Conservation (phyloP, 176 grass and related monocot genomes). For the Oryza meyeriana region DNA sequence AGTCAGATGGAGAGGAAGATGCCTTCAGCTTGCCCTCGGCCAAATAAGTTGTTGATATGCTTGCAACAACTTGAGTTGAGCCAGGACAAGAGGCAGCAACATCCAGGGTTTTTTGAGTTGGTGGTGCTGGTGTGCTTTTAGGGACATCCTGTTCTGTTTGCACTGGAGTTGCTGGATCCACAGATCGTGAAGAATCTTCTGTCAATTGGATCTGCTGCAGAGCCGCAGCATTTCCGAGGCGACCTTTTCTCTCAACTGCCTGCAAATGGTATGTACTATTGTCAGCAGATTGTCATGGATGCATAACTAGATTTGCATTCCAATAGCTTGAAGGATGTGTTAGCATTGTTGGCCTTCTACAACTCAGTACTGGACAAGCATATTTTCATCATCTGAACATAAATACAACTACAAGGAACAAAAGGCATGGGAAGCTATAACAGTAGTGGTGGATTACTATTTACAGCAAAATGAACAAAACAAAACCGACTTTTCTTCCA, state of each 20-base stretch:
- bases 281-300: background rate
- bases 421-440: background rate
- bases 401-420: background rate
- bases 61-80: constrained; percentile 28
- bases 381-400: background rate
- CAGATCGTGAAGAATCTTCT: constrained; percentile 25
- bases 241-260: constrained; percentile 55
- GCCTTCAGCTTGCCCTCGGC: constrained; percentile 15
- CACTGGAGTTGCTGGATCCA: constrained; percentile 27
- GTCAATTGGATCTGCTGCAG: constrained; percentile 29
- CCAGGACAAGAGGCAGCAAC: constrained; percentile 23
- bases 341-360: background rate
- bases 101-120: constrained; percentile 4
- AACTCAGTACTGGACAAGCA: background rate
- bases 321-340: background rate
- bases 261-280: constrained; percentile 30
- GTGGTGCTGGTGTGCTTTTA: constrained; percentile 21
- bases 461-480: background rate
- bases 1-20: constrained; percentile 32
- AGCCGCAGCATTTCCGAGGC: constrained; percentile 33
- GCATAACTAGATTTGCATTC: background rate
- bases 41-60: constrained; percentile 11
- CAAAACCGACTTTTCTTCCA: background rate
- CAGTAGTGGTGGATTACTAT: background rate
- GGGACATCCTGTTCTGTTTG: constrained; percentile 23